Conservation (phyloP, 192 early-diverging fungal genomes). For the Backusella tarrabulga region DNA sequence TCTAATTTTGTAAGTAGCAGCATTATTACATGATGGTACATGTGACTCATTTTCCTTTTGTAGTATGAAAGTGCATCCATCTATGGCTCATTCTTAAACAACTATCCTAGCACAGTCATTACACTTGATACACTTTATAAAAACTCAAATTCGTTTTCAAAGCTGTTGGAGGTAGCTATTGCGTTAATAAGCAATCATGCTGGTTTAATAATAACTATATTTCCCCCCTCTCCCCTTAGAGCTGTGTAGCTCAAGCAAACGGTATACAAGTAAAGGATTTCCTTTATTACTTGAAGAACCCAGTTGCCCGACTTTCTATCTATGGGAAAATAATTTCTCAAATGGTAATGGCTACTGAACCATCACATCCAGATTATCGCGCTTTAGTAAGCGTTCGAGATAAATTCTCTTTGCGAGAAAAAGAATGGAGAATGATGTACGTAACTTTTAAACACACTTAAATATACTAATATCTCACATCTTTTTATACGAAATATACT, state of each 20-base stretch:
- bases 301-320: not conserved
- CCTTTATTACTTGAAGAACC: not conserved
- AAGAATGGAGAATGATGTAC: conserved; percentile 1
- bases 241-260: not conserved
- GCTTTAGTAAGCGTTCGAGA: not conserved
- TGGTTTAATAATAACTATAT: not conserved
- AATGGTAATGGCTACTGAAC: not conserved
- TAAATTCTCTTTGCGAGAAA: conserved; percentile 1
- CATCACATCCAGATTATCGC: conserved; percentile 13
- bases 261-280: not conserved
- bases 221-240: not conserved
- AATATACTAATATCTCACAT: not conserved
- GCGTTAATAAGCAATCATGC: not conserved
- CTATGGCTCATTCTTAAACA: conserved; percentile 6
- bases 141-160: conserved; percentile 6
- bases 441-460: not conserved
- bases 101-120: conserved; percentile 7
- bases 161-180: conserved; percentile 8
- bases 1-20: conserved; percentile 1
- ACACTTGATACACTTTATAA: conserved; percentile 13
- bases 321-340: not conserved
- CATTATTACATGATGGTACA: not conserved
- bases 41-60: not conserved
- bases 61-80: conserved; percentile 6
- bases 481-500: not conserved